These are phyloP conservation scores for Candida ficus DNA, from an alignment of 805 yeast genomes.

Conservation along the genomic window DNA sequence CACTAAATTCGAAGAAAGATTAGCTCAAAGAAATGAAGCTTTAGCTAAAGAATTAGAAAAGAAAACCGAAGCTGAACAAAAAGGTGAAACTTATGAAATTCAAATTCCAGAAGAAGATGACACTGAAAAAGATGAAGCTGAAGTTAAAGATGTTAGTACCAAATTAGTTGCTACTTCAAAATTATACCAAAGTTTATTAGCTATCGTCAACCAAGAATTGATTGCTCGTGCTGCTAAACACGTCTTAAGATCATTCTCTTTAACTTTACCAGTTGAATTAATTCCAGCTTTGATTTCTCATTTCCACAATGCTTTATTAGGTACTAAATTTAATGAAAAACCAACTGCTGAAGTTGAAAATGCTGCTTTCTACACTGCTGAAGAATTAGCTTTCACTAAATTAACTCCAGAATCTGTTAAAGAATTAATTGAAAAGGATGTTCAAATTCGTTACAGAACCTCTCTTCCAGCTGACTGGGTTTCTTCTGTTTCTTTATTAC, in stretches of 20 bases:
- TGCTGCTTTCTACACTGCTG: constrained; percentile 37
- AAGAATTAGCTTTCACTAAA: constrained; percentile 36
- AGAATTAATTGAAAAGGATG: constrained; percentile 45
- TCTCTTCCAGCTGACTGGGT: constrained; percentile 47
- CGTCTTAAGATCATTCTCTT: constrained; percentile 47
- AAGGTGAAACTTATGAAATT: constrained; percentile 17
- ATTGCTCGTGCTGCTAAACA: constrained; percentile 79
- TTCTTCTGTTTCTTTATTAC: constrained; percentile 32
- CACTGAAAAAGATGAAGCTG: constrained; percentile 17
- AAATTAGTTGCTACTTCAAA: constrained; percentile 10
- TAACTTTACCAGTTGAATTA: constrained; percentile 44
- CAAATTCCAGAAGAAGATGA: constrained; percentile 14
- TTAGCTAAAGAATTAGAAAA: constrained; percentile 16
- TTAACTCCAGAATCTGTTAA: constrained; percentile 44
- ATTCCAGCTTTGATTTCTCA: constrained; percentile 61
- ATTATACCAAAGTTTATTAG: constrained; percentile 13
- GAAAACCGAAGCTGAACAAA: constrained; percentile 22
- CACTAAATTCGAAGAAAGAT: constrained; percentile 14
- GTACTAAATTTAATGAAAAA: constrained; percentile 37
- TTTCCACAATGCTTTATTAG: constrained; percentile 67
- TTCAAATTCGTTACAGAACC: constrained; percentile 58
- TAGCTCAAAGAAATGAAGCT: constrained; percentile 13
- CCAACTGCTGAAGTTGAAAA: constrained; percentile 38
- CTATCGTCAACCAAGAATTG: constrained; percentile 46
- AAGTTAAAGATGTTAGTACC: constrained; percentile 5